These are phyloP conservation scores for Monosporozyma aerobia DNA, from an alignment of 805 yeast genomes.

Conservation along the genomic window DNA sequence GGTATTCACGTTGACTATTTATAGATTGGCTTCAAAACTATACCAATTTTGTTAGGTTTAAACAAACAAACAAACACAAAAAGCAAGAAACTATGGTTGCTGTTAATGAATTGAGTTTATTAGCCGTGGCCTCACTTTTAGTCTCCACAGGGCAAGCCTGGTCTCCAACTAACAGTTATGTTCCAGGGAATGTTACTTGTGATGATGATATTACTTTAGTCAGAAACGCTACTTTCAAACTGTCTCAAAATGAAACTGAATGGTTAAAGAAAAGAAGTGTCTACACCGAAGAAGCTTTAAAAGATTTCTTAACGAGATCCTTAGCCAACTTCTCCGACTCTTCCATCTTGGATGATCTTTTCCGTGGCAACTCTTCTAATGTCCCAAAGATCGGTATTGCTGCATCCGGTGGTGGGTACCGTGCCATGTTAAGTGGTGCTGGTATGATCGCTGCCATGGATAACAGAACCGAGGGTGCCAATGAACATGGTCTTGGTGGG, in stretches of 20 bases:
- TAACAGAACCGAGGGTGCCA: constrained; percentile 50
- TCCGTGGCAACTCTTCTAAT: constrained; percentile 23
- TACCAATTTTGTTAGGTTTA: background rate
- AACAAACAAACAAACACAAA: background rate
- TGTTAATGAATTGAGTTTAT: constrained; percentile 3
- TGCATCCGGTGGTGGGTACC: constrained; percentile 81
- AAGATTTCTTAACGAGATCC: constrained; percentile 38
- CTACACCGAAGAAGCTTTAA: constrained; percentile 36
- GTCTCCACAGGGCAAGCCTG: constrained; percentile 11
- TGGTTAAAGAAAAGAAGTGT: constrained; percentile 44
- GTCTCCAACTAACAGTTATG: constrained; percentile 45
- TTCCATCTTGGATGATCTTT: constrained; percentile 12
- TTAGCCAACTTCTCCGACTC: constrained; percentile 17
- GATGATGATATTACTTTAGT: constrained; percentile 33
- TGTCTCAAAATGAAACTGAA: constrained; percentile 37
- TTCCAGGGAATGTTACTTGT: constrained; percentile 49
- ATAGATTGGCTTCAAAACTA: background rate
- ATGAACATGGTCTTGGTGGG: constrained; percentile 59
- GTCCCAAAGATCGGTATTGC: constrained; percentile 46
- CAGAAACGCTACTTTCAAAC: constrained; percentile 36
- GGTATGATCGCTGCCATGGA: constrained; percentile 81
- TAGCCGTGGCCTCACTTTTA: constrained; percentile 1
- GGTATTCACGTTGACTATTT: background rate
- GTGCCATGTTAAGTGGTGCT: constrained; percentile 83
- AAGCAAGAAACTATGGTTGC: background rate